Base-by-base conservation (phyloP, 805 yeast species). In the Candida coquimbonensis region DNA sequence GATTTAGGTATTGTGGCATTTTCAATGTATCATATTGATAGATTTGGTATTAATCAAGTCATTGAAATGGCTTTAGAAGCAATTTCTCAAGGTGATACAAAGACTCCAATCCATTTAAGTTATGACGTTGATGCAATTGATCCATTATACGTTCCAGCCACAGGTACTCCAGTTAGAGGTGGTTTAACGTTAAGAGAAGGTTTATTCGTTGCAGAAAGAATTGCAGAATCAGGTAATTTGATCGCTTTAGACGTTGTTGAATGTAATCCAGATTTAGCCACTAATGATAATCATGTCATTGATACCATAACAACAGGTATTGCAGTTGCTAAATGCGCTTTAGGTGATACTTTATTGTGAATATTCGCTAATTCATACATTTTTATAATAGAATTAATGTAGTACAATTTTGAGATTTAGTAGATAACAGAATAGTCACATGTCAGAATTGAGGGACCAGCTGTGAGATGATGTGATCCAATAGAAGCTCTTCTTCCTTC, bases 41-140 rank as follows among this genome's bases (percentile, higher is more conserved):
- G 86, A 63, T 88, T 77, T 66, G 99, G 99, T 36, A 89, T 91
- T 56, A 90, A 86, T 53, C 77, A 80, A 59, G 98, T 93, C 48
- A 80, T 91, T 42, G 93, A 87, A 55, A 86, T 86, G 93, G 98
- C 99, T 2, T 66, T 91, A 48, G 79, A 81, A 51, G 74, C 75
- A 27, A 71, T 93, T 55, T 42, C 44, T 21, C 19, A 27, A 7
- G 85, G 85, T 66, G 96, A 77, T 45, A 75, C 79, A 19, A 69
- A 74, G 13, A 54, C 54, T 40, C 98, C 99, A 42, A 75, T 93
- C 51, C 96, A 91, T 70, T 68, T 93, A 53, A 83, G 95, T 26
- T 91, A 90, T 63, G 99, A 91, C 62, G 97, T 91, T 38, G 99
- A 91, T 67, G 97, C 97, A 38, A 83, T 93, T 48, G 99, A 91